Percentiles rank a stretch among this genome's conserved stretches.
Evolutionary conservation across 1,284 basidiomycete genomes (phyloP).

Genomic region (Trichosporon inkin): DNA sequence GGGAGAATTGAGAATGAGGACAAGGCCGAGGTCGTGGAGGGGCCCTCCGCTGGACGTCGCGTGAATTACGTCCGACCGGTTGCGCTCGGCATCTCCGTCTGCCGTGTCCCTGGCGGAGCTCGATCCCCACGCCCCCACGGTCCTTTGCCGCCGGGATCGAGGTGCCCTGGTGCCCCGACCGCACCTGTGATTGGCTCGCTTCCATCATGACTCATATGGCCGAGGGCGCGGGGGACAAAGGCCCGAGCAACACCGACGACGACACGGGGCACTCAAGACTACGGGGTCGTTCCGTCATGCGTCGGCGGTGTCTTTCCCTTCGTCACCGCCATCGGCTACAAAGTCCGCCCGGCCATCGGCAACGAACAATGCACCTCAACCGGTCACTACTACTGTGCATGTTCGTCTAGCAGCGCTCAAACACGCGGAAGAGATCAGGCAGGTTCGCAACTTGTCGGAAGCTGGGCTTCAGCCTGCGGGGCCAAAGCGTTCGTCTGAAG

Average conservation of each 20-base stretch:
- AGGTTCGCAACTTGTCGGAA: constrained; percentile 68
- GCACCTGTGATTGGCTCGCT: background rate
- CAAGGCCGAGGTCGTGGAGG: background rate
- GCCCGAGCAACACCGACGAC: constrained; percentile 1
- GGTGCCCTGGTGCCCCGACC: too few relatives aligned
- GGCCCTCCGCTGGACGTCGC: background rate
- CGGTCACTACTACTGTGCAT: too few relatives aligned
- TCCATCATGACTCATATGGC: background rate
- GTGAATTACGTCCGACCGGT: constrained; percentile 6
- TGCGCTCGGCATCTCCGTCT: constrained; percentile 3
- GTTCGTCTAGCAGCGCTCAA: constrained; percentile 68
- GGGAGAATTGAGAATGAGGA: constrained; percentile 1
- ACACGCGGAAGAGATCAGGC: constrained; percentile 83
- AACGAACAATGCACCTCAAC: too few relatives aligned
- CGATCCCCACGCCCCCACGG: background rate
- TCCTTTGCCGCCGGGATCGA: constrained; percentile 8
- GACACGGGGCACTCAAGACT: background rate
- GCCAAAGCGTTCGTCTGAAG: constrained; percentile 59
- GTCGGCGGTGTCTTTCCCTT: background rate
- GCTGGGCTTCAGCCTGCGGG: constrained; percentile 44
- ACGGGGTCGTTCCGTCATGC: background rate
- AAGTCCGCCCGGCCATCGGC: background rate
- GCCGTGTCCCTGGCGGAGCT: background rate
- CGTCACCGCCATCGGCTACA: background rate
- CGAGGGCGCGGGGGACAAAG: background rate